These are phyloP conservation scores for Colletotrichum sp. DNA, from an alignment of 2,329 filamentous ascomycete species.

Conservation along the genomic window DNA sequence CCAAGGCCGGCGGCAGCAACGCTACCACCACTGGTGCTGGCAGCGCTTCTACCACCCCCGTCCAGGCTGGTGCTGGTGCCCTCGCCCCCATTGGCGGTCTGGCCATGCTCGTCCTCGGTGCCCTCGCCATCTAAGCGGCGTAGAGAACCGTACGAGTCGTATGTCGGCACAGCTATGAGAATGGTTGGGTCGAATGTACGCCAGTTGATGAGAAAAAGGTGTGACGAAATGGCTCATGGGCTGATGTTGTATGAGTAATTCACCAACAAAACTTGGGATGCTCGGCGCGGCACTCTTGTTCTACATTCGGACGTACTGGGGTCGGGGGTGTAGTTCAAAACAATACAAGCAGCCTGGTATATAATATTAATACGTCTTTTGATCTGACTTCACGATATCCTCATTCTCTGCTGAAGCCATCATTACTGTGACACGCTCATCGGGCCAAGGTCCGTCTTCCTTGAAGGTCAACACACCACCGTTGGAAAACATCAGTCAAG, in stretches of 20 bases:
- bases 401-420: not conserved
- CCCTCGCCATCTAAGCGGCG: slow-evolving; percentile 16
- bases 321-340: not conserved
- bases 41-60: not conserved
- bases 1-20: slow-evolving; percentile 13
- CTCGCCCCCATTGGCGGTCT: slow-evolving; percentile 16
- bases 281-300: not conserved
- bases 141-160: not conserved
- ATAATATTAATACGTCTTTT: not conserved
- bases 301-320: not conserved
- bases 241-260: not conserved
- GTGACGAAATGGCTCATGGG: not conserved
- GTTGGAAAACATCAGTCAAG: not conserved
- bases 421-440: not conserved
- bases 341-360: not conserved
- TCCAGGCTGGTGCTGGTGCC: slow-evolving; percentile 17
- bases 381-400: not conserved
- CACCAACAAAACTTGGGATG: not conserved
- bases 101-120: slow-evolving; percentile 18
- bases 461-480: not conserved
- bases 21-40: slow-evolving; percentile 13
- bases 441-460: not conserved
- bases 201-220: not conserved
- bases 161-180: not conserved
- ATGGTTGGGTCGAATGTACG: too few relatives aligned